Conservation (phyloP, 129 eudicot species). For the Calendula officinalis region DNA sequence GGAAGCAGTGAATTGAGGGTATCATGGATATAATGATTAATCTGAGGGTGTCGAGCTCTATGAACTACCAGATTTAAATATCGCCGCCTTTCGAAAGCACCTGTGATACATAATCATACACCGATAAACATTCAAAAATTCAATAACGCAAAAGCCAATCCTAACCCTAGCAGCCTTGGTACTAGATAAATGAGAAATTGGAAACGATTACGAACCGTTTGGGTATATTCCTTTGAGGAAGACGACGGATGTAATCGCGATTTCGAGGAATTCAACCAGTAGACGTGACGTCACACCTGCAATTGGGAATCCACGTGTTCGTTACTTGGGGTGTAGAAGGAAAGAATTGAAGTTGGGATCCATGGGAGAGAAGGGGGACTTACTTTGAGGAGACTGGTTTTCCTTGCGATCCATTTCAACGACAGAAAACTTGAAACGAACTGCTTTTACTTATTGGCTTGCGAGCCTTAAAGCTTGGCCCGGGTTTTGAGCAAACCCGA, state of each 20-base stretch:
- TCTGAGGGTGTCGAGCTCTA: conserved; percentile 80
- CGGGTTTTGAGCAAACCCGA: no score
- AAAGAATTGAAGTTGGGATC: not conserved
- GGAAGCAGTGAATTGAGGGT: conserved; percentile 59
- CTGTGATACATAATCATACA: conserved; percentile 27
- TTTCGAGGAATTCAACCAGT: conserved; percentile 69
- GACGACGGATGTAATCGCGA: conserved; percentile 77
- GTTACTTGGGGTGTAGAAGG: not conserved
- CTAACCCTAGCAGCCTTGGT: not conserved
- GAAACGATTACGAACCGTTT: conserved; percentile 44
- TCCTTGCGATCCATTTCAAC: conserved; percentile 41
- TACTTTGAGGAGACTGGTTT: conserved; percentile 55
- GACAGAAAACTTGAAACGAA: not conserved
- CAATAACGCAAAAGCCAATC: not conserved
- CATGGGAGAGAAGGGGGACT: not conserved
- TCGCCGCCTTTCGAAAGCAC: conserved; percentile 83
- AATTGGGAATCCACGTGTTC: not conserved
- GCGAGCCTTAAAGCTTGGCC: no score
- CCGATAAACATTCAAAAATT: not conserved
- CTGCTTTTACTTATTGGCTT: no score
- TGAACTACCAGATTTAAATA: conserved; percentile 89
- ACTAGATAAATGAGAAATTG: not conserved
- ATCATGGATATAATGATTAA: conserved; percentile 54
- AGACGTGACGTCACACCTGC: conserved; percentile 52
- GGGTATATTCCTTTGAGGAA: conserved; percentile 90